Base-by-base conservation (phyloP, 2,329 filamentous ascomycete genomes). In the Ilyonectria destructans region DNA sequence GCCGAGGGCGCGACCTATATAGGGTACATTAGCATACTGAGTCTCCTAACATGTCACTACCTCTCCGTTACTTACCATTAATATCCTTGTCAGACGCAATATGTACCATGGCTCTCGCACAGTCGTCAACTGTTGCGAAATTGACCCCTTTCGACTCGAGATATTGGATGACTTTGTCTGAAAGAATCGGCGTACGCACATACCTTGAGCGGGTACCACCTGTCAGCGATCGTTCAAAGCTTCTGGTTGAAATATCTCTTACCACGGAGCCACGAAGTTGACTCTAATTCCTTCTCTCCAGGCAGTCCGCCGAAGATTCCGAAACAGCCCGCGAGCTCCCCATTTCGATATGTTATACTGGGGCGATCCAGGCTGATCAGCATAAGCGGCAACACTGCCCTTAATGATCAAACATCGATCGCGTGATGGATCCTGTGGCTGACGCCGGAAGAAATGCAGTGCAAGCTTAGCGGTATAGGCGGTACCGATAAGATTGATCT, bases 271-370 rank as follows among this genome's bases (percentile, higher is more conserved):
- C 9, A 55, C 48, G 8, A 68, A 58, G 37, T 62, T 65, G 2
- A 68, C 66, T 33, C 66, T 56, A n/a, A 68, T 58, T 6, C 54
- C 48, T 13, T 65, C 62, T 40, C 37, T 48, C 61, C 57, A 68
- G 1, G 66, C 57, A 1, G 57, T 65, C 9, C 66, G 51, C 1
- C 66, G 66, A 6, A 68, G 57, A 35, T 68, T 68, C 45, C 66
- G 33, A 21, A 68, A 57, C 17, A 68, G 40, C 6, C 66, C 66
- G 6, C 66, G 57, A 2, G 52, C 49, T 8, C 66, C 66, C 66
- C 66, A 68, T 21, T 68, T 68, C 0, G 66, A 68, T 4, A 61
- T 15, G 29, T 65, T 68, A 12, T 68, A 68, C 29, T 68, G 66
- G 6, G 66, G 66, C 1, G 62, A 65, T 21, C 66, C 66, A 6